Evolutionary conservation across 169 alveolate species (phyloP).

Genomic region (Cryptosporidium sp.): DNA sequence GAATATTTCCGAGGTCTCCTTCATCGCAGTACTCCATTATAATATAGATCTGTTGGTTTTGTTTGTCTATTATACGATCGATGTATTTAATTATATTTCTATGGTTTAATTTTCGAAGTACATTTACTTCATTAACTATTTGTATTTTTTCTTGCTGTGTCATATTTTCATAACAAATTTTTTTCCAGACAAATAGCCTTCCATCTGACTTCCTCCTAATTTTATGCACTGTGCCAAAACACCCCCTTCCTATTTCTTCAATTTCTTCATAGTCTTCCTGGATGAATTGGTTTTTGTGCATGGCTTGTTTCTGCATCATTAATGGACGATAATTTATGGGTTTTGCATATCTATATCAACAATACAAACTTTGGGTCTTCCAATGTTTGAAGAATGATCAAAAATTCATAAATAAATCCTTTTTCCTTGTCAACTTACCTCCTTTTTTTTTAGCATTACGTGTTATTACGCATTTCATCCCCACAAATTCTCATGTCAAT

Average conservation of each 20-base stretch:
- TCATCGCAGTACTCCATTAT: slow-evolving; percentile 97
- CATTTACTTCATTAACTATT: slow-evolving; percentile 96
- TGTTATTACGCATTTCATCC: slow-evolving; percentile 49
- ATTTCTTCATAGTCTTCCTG: slow-evolving; percentile 83
- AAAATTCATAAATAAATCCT: background rate
- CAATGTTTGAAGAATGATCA: background rate
- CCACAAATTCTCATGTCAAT: slow-evolving; percentile 26
- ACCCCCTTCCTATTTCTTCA: slow-evolving; percentile 87
- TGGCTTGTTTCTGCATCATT: slow-evolving; percentile 21
- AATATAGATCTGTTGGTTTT: slow-evolving; percentile 90
- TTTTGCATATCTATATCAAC: background rate
- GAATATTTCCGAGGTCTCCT: slow-evolving; percentile 94
- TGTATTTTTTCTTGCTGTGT: slow-evolving; percentile 94
- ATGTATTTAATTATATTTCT: slow-evolving; percentile 94
- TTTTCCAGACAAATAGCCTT: slow-evolving; percentile 94
- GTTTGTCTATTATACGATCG: slow-evolving; percentile 93
- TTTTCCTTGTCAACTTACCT: background rate
- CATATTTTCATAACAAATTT: slow-evolving; percentile 94
- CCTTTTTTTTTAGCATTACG: slow-evolving; percentile 7
- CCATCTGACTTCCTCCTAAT: slow-evolving; percentile 84
- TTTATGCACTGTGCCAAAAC: slow-evolving; percentile 88
- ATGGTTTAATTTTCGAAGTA: slow-evolving; percentile 93
- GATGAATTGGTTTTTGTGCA: slow-evolving; percentile 9
- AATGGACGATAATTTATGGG: background rate
- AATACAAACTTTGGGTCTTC: background rate